Evolutionary conservation across 2,329 filamentous ascomycete genomes (phyloP), one percentile per base, ranked within the genome.

Genomic region (Aspergillus glaucus): DNA sequence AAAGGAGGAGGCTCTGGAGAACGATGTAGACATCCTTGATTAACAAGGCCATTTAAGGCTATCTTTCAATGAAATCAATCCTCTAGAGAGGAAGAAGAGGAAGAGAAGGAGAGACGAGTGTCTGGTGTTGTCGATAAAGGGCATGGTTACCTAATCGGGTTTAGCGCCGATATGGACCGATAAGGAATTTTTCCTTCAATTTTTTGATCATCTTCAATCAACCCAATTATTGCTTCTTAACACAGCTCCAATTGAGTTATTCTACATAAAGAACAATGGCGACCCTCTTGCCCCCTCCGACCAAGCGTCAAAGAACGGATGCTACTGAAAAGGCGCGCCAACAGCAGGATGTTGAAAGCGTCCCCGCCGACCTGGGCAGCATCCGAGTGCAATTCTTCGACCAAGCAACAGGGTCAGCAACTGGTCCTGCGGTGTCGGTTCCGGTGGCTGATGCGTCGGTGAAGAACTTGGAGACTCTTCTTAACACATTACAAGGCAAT

Each of bases 381-480:
- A 82, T 94, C 64, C 86, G 88, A 68, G 84, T 94, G 43, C 87
- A 92, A 57, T 96, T 97, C 70, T 79, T 89, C 63, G 90, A 97
- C 67, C 83, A 87, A 80, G 87, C 79, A 50, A 83, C 79, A 7
- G 80, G 81, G 50, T 72, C 78, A 73, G 81, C 76, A 67, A 89
- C 78, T 72, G 89, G 79, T 59, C 85, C 79, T 66, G 85, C 75
- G 68, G 89, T 80, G 68, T 86, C 73, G 65, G 85, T 96, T 39
- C 85, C 89, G 10, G 80, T 96, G 28, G 86, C 85, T 49, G 87
- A 96, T 73, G 87, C 92, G 2, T 86, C 81, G 6, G 88, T 93
- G 53, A 92, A 89, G 74, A 95, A 96, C 59, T 79, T 97, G 3
- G 92, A 93, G 46, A 79, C 91, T 8, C 77, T 96, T 0, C 70